phyloP scores from a whole-genome alignment of 768 basidiomycete genomes.

The Suillus tomentosus region DNA sequence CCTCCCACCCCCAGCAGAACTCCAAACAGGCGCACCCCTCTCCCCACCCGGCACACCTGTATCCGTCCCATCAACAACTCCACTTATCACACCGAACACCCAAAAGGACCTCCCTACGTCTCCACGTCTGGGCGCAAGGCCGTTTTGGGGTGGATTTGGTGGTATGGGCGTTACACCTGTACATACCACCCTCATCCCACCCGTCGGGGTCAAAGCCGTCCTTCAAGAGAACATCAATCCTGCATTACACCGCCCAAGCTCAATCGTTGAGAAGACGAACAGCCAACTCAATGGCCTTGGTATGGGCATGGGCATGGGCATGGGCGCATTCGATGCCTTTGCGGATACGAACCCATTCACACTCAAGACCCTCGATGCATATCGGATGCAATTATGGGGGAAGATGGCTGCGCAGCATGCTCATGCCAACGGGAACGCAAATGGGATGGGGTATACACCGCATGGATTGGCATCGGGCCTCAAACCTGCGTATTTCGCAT shows the following conservation, averaged over 20 bases:
- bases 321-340: conserved; percentile 71
- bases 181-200: conserved; percentile 78
- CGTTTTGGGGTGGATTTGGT: conserved; percentile 85
- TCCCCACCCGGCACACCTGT: conserved; percentile 15
- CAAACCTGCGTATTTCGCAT: conserved; percentile 38
- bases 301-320: conserved; percentile 19
- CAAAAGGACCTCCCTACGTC: conserved; percentile 76
- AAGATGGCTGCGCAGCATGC: conserved; percentile 79
- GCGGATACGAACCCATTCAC: conserved; percentile 82
- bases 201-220: conserved; percentile 31
- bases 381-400: conserved; percentile 91
- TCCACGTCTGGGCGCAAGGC: conserved; percentile 48
- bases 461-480: conserved; percentile 40
- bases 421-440: conserved; percentile 26
- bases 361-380: conserved; percentile 83
- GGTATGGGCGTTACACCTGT: conserved; percentile 79
- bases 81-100: conserved; percentile 63
- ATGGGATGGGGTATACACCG: conserved; percentile 13
- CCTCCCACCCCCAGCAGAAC: conserved; percentile 48
- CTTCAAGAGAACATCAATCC: conserved; percentile 31
- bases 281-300: conserved; percentile 32
- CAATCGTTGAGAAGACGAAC: conserved; percentile 35
- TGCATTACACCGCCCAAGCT: conserved; percentile 21
- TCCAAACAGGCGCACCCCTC: conserved; percentile 28
- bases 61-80: conserved; percentile 12